Base-by-base conservation (phyloP, 1,284 basidiomycete species). In the Apiotrichum siamense region DNA sequence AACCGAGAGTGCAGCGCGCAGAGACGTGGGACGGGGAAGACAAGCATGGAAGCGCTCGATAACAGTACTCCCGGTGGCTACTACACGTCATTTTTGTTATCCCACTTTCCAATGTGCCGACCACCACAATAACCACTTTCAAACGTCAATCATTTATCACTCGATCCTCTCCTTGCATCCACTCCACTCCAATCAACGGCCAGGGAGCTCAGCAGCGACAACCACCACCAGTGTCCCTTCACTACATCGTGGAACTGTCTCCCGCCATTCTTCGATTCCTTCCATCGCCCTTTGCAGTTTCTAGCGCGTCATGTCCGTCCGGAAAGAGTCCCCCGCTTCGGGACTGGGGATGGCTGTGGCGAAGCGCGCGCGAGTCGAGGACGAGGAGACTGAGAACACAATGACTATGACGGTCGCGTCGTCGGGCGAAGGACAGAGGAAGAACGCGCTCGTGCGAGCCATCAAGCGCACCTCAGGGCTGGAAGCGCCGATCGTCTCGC, bases 311-410 rank as follows among this genome's bases (percentile, higher is more conserved):
- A 66, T 67, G 66, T 67, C 70, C 35, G 66, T 74, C 55, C 61
- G 70, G 29, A 74, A 73, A 59, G 66, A 64, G 17, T 67, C 69
- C 9, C 65, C 69, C 7, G 20, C 43, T 21, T 49, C 68, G 7
- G 69, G 68, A 18, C 65, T 63, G 12, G 70, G 68, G 10, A 54
- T 57, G 53, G 70, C 73, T 4, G 47, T 73, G 1, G 54, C 69
- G 37, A 76, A 76, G 58, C 62, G 73, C n/a, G 72, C 73, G 10
- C 59, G 74, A 10, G 68, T 74, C 17, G 69, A 74, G 31, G 67
- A 71, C 35, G 62, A 65, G 39, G 61, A 61, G 7, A 26, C 9
- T 21, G 62, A 56, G 53, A 52, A 55, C 47, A 55, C 47, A 3
- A 58, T 58, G 57, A 58, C 53, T 2, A 40, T 58, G 63, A 72